phyloP scores from a whole-genome alignment of 331 rosid genomes.

The Quercus lobata region DNA sequence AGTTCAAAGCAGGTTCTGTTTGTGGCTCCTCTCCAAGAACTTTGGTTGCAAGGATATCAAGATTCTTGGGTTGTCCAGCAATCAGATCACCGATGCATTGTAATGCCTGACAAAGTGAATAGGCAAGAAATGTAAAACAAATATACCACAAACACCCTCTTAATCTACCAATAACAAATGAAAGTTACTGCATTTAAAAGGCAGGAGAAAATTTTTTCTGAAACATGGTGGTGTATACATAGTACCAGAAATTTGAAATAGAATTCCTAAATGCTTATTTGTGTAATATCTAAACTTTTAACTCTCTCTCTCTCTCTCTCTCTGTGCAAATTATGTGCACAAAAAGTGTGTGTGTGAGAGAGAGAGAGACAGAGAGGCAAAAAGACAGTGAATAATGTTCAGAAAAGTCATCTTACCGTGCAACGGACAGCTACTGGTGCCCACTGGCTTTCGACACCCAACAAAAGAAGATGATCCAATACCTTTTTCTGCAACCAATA shows the following conservation, averaged over 20 bases:
- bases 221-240: neutral
- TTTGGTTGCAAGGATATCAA: slow-evolving; percentile 74
- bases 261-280: neutral
- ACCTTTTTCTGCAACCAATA: slow-evolving; percentile 59
- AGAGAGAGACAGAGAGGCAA: neutral
- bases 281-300: neutral
- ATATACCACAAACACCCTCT: neutral
- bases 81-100: slow-evolving; percentile 79
- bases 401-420: slow-evolving; percentile 44
- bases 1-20: slow-evolving; percentile 78
- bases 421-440: slow-evolving; percentile 85
- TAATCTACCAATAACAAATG: neutral
- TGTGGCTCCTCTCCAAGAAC: slow-evolving; percentile 80
- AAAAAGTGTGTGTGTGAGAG: neutral
- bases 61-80: slow-evolving; percentile 72
- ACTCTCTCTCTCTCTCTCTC: neutral
- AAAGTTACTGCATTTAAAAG: neutral
- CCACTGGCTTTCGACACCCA: slow-evolving; percentile 95
- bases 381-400: neutral
- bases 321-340: neutral
- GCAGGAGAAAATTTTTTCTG: neutral
- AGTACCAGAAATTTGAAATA: neutral
- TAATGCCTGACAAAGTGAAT: slow-evolving; percentile 49
- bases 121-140: neutral
- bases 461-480: slow-evolving; percentile 75